Evolutionary conservation across 345 rosid genomes (phyloP), one percentile per base, ranked within the genome.

Genomic region (Reutealis trisperma): DNA sequence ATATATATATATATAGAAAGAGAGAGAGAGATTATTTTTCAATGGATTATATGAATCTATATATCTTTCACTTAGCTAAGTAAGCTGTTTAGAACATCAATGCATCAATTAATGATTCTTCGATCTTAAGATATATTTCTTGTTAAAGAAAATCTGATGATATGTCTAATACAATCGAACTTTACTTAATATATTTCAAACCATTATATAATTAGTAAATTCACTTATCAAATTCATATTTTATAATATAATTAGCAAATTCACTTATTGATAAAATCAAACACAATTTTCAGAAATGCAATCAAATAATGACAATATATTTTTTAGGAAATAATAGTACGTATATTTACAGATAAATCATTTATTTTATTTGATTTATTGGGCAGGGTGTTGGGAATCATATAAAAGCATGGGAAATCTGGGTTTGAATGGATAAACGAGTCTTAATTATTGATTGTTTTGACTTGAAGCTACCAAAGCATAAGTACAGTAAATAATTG

Each of bases 61-160:
- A n/a, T n/a, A 3, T 32, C 63, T 74, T 74, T 74, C 51, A 42
- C 61, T 41, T 15, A 44, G 72, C 75, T 45, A 70, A 75, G 79
- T 10, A 66, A 70, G 25, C 34, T 54, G 18, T 64, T 66, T 58
- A 64, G 34, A 30, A 59, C 15, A 41, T 58, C 61, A 75, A 80
- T 65, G 59, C 51, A 66, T 60, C 42, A 37, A 21, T 80, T 63
- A 34, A 24, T 74, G 67, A 55, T 64, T 10, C 74, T 4, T 74
- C 58, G 12, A 74, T 32, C 63, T 45, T 68, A 77, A 74, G 57
- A 63, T 41, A 63, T 22, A 32, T 32, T 1, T 32, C 37, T 1
- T 32, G 37, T 32, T 32, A 2, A 34, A 34, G 4, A 34, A 34
- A 34, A 34, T 34, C 37, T 34, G 30, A 27, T 27, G 30, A 1